Conservation (phyloP, 805 yeast species). For the Hermanozyma aechmeae region DNA sequence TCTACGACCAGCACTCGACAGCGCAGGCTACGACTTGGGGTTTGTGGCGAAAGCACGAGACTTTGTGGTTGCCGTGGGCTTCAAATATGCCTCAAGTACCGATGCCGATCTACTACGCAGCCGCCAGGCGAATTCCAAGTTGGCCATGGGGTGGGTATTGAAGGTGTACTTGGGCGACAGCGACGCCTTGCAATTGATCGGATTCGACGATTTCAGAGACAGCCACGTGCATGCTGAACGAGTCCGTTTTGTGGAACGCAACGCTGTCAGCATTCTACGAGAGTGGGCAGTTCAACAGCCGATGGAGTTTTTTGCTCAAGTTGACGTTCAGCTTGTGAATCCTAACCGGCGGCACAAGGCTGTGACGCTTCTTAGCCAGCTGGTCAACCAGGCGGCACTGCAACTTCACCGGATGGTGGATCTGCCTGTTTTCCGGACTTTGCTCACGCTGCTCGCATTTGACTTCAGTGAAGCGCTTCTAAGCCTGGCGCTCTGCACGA, state of each 20-base stretch:
- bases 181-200: neutral
- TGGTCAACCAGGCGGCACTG: constrained; percentile 19
- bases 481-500: constrained; percentile 20
- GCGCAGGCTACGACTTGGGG: constrained; percentile 42
- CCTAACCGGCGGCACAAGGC: constrained; percentile 27
- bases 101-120: constrained; percentile 13
- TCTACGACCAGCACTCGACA: constrained; percentile 43
- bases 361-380: constrained; percentile 26
- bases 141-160: constrained; percentile 16
- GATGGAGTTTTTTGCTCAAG: constrained; percentile 21
- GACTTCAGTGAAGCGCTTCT: constrained; percentile 35
- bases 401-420: constrained; percentile 20
- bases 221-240: constrained; percentile 39
- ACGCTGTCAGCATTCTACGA: constrained; percentile 30
- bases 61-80: constrained; percentile 15
- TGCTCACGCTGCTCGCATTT: constrained; percentile 28
- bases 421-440: constrained; percentile 24
- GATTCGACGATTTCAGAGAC: constrained; percentile 1
- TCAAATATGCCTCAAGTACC: constrained; percentile 7
- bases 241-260: constrained; percentile 35
- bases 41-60: constrained; percentile 24
- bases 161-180: constrained; percentile 15
- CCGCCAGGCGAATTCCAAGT: constrained; percentile 12
- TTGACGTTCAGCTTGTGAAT: constrained; percentile 25
- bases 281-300: constrained; percentile 35